Evolutionary conservation across 352 stramenopile species (phyloP), one percentile per base, ranked within the genome.

Genomic region (Phytophthora ohioensis): DNA sequence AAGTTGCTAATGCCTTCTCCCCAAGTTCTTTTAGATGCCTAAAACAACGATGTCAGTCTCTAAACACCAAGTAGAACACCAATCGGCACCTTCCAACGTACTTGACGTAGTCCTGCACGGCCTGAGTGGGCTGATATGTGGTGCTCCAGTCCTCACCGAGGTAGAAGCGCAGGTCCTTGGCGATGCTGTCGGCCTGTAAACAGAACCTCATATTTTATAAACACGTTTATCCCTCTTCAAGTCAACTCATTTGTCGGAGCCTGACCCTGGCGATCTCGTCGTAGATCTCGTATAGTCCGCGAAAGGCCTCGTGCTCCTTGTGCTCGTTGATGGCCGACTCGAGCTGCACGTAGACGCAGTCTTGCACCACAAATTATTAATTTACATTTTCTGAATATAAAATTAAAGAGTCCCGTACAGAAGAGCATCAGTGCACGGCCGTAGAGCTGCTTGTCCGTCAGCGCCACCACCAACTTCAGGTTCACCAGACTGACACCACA

Each of bases 361-460:
- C 85, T 93, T 27, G 3, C 49, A 57, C 0, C 6, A 57, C n/a
- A 17, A 27, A 63, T 34, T 51, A 58, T 49, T 56, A 57, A 48
- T 45, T 54, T 41, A 58, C 4, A 47, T 30, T 48, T 30, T 21
- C 3, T 12, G 41, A 54, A 17, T n/a, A 4, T 32, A 32, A 7
- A 34, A n/a, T 27, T 5, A 11, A 7, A 1, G 84, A 27, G 21
- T 27, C 21, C 21, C 85, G 45, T 69, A 93, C 85, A 93, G 65
- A 93, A 91, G 36, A 91, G 75, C 71, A 91, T 72, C 48, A 93
- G 48, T 3, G 82, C 77, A 27, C 80, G 85, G 17, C 85, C 85
- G 43, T 93, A 93, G 53, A 91, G 71, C 39, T 83, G 51, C 35
- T 82, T 85, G 72, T 90, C 82, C 12, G 81, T 92, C 15, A 92